A percentile compares a stretch with the other conserved stretches of the same genome.
phyloP scores from a whole-genome alignment of 345 rosid genomes.

The Populus nigra region DNA sequence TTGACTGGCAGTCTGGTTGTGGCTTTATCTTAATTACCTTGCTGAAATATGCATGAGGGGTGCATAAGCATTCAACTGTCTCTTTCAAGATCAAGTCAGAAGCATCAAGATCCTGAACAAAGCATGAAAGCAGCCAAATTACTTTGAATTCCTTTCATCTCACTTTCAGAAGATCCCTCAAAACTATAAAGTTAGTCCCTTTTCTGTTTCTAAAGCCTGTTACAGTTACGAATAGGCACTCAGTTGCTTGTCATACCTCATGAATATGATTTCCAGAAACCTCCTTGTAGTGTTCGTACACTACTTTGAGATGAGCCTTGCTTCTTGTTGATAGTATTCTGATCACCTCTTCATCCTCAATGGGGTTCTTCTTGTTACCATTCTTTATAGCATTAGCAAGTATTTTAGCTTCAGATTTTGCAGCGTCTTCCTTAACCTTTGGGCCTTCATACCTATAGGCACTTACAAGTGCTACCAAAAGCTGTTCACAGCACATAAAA shows the following conservation, averaged over 20 bases:
- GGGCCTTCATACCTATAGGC: conserved; percentile 90
- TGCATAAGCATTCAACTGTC: conserved; percentile 59
- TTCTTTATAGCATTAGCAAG: conserved; percentile 42
- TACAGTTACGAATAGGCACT: no score
- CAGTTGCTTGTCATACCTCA: conserved; percentile 35
- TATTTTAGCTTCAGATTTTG: conserved; percentile 64
- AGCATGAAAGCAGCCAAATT: not conserved
- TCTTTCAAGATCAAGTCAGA: conserved; percentile 38
- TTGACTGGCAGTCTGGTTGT: no score
- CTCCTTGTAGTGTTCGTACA: conserved; percentile 49
- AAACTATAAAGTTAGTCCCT: no score
- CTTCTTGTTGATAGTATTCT: conserved; percentile 79
- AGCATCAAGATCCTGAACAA: conserved; percentile 50
- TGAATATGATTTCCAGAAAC: conserved; percentile 42
- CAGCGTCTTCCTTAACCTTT: conserved; percentile 47
- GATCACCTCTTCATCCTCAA: conserved; percentile 62
- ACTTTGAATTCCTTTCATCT: no score
- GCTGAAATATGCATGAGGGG: conserved; percentile 62
- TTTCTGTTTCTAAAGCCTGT: no score
- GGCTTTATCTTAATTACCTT: conserved; percentile 38
- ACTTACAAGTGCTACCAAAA: conserved; percentile 82
- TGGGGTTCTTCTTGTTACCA: conserved; percentile 29
- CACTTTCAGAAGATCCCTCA: no score
- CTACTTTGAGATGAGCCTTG: conserved; percentile 61
- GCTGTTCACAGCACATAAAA: conserved; percentile 35